phyloP scores from a whole-genome alignment of 768 basidiomycete genomes.

The Lactarius psammicola region DNA sequence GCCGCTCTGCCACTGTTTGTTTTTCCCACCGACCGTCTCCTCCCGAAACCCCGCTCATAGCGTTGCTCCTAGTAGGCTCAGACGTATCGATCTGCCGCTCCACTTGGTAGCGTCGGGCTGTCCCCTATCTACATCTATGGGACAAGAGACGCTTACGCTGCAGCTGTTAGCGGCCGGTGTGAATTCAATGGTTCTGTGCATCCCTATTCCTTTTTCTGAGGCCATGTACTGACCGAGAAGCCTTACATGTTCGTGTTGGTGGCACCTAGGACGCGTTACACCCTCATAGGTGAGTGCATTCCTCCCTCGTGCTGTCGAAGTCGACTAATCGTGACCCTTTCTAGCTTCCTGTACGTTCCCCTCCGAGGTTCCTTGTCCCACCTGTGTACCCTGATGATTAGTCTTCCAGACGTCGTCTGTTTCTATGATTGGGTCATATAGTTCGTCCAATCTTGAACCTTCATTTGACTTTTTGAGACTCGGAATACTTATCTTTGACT shows the following conservation, averaged over 20 bases:
- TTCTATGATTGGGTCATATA: slow-evolving; percentile 29
- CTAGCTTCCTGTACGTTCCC: slow-evolving; percentile 18
- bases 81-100: not conserved
- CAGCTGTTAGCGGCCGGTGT: not conserved
- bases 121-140: not conserved
- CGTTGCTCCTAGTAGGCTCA: not conserved
- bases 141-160: accelerated
- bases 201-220: not conserved
- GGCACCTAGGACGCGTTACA: slow-evolving; percentile 20
- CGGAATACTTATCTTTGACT: not conserved
- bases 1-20: too few relatives aligned
- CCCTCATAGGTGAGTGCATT: slow-evolving; percentile 1
- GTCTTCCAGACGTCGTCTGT: slow-evolving; percentile 15
- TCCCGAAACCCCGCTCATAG: not conserved
- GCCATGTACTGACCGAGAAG: not conserved
- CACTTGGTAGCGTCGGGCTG: not conserved
- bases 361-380: not conserved
- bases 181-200: not conserved
- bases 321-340: not conserved
- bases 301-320: not conserved
- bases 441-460: slow-evolving; percentile 17
- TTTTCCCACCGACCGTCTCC: too few relatives aligned
- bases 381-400: not conserved
- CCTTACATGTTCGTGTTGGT: not conserved
- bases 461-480: not conserved